Evolutionary conservation across 768 basidiomycete species (phyloP), one percentile per base, ranked within the genome.

Genomic region (Tricholoma saponaceum): DNA sequence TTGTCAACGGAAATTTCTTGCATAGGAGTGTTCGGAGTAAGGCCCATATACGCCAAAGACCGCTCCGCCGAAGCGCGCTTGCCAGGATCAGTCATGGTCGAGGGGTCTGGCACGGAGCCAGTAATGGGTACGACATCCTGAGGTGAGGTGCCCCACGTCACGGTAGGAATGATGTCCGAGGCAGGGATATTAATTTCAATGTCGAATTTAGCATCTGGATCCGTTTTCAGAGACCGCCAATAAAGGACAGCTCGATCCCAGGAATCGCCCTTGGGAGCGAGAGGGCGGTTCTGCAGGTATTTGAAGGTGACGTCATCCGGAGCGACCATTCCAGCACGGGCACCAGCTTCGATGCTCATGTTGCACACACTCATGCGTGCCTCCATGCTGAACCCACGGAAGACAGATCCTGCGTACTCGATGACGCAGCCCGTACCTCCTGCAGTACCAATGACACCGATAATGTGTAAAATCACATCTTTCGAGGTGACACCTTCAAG

Each of bases 261-360:
- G 57, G 85, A 86, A 43, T 90, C 90, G 58, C 88, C 84, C 74
- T 88, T 86, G 32, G 93, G 93, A 26, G 87, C 83, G 51, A 95
- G 78, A 43, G 93, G 92, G 47, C 92, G 85, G 51, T 85, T 82
- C 56, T 82, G 83, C 60, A 95, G 85, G 71, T 95, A 95, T 28
- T 81, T 79, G 67, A 95, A 93, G 10, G 93, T 95, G 58, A 86
- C 76, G 25, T 94, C 87, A 68, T 95, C 93, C 1, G 93, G 92
- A 16, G 91, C 92, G 57, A 95, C 82, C 92, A 95, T 93, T 52
- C 92, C 92, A 10, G 93, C 93, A 65, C 93, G 84, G 63, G 93
- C 93, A 65, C 93, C 93, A 56, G 87, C 93, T 71, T 95, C 93
- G 67, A 95, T 95, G 58, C 92, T 94, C 93, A 95, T 95, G 74